A percentile compares a stretch with the other conserved stretches of the same genome.
Conservation (phyloP, 1,284 basidiomycete species). For the Sporisorium reilianum region DNA sequence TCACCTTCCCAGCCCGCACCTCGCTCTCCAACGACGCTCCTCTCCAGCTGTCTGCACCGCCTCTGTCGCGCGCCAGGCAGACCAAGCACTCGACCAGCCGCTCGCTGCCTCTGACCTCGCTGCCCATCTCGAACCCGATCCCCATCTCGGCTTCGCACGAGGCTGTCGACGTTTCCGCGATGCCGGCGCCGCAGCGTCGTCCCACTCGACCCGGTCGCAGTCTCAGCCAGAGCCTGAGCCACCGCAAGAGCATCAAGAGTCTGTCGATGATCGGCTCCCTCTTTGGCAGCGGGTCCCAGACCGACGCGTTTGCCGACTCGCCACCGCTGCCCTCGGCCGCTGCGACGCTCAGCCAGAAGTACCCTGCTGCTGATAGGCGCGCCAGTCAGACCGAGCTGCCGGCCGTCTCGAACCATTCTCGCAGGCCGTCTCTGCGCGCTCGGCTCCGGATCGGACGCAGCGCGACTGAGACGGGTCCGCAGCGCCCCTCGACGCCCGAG, state of each 20-base stretch:
- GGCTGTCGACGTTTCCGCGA: background rate
- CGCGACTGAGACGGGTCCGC: constrained; percentile 1
- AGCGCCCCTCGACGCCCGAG: constrained; percentile 44
- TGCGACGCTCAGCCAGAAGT: constrained; percentile 8
- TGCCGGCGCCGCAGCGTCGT: constrained; percentile 14
- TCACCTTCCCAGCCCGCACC: constrained; percentile 27
- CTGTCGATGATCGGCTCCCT: constrained; percentile 35
- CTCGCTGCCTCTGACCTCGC: constrained; percentile 20
- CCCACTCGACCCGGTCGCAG: constrained; percentile 18
- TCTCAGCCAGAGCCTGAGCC: constrained; percentile 16
- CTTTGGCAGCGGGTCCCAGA: constrained; percentile 11
- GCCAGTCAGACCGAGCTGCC: background rate
- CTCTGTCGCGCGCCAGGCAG: constrained; percentile 9
- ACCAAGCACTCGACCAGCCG: constrained; percentile 28
- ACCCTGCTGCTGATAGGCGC: constrained; percentile 2
- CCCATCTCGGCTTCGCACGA: constrained; percentile 8
- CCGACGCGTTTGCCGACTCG: background rate
- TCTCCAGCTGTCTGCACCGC: background rate
- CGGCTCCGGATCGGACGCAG: constrained; percentile 21
- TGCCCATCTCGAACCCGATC: constrained; percentile 20
- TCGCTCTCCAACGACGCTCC: constrained; percentile 17
- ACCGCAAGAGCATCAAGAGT: constrained; percentile 48
- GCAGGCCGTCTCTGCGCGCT: constrained; percentile 25
- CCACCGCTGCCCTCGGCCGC: constrained; percentile 26
- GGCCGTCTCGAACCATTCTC: constrained; percentile 15